Conservation (phyloP, 2,329 filamentous ascomycete genomes). For the Calonectria fujianensis region DNA sequence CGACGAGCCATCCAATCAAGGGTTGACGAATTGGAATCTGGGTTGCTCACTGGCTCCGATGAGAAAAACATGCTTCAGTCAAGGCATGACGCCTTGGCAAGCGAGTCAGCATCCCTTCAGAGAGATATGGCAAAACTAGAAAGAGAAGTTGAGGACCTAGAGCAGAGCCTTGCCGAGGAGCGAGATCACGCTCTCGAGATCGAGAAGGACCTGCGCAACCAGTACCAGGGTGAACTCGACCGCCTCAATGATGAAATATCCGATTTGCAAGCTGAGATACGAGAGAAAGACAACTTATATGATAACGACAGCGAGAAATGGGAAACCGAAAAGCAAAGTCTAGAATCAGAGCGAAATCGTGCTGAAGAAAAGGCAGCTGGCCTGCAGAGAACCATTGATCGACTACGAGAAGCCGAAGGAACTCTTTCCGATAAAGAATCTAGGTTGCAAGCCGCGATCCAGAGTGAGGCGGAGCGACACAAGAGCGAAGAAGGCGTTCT, state of each 20-base stretch:
- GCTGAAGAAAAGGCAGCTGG: conserved; percentile 81
- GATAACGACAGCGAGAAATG: conserved; percentile 83
- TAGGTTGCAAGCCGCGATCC: conserved; percentile 79
- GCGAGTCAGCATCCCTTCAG: conserved; percentile 80
- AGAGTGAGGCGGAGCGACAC: conserved; percentile 83
- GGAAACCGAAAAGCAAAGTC: conserved; percentile 77
- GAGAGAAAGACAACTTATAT: conserved; percentile 82
- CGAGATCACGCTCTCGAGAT: conserved; percentile 75
- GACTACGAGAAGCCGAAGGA: conserved; percentile 80
- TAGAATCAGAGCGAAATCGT: conserved; percentile 79
- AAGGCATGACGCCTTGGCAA: conserved; percentile 79
- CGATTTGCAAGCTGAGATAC: conserved; percentile 77
- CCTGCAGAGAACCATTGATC: conserved; percentile 82
- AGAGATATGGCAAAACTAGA: conserved; percentile 74
- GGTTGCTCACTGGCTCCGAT: conserved; percentile 75
- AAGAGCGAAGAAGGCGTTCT: conserved; percentile 82
- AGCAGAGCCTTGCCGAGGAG: conserved; percentile 71
- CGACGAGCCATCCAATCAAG: conserved; percentile 66
- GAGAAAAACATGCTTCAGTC: conserved; percentile 83
- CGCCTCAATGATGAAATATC: conserved; percentile 76
- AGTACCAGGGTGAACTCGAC: conserved; percentile 68
- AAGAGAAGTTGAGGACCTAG: conserved; percentile 67
- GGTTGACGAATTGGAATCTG: conserved; percentile 74
- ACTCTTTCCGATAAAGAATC: conserved; percentile 80
- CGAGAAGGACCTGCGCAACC: conserved; percentile 74